phyloP scores from a whole-genome alignment of 345 rosid species.

The Acer negundo region DNA sequence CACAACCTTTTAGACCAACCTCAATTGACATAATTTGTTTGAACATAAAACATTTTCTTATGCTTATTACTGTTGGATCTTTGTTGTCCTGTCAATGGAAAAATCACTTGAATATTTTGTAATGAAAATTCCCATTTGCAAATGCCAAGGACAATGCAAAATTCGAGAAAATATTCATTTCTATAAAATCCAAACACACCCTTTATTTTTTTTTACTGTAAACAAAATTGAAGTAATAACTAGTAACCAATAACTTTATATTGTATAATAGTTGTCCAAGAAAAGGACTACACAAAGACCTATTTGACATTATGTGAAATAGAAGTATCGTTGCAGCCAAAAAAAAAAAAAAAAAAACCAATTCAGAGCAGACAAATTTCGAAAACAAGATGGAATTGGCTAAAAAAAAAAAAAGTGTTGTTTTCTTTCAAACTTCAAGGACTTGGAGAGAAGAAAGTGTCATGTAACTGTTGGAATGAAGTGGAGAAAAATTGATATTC shows the following conservation, averaged over 20 bases:
- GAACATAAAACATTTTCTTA: constrained; percentile 2
- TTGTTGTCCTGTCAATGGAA: neutral
- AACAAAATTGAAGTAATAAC: neutral
- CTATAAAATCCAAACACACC: neutral
- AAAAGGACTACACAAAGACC: constrained; percentile 24
- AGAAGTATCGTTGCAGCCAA: neutral
- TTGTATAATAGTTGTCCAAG: neutral
- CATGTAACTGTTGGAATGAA: constrained; percentile 11
- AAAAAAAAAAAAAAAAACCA: neutral
- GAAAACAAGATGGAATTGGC: constrained; percentile 2
- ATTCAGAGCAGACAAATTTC: neutral
- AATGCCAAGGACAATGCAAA: neutral
- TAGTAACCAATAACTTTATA: no score
- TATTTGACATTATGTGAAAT: neutral
- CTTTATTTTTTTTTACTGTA: neutral
- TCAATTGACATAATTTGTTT: neutral
- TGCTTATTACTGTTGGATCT: neutral
- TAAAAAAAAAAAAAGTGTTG: neutral
- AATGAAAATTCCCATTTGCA: neutral
- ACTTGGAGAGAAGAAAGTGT: neutral
- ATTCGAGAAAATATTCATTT: constrained; percentile 16
- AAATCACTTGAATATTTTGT: neutral
- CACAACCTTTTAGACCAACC: constrained; percentile 10
- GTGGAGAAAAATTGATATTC: constrained; percentile 9
- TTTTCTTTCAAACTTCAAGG: constrained; percentile 6